Base-by-base conservation (phyloP, 768 basidiomycete genomes). In the Phaeotremella skinneri region DNA sequence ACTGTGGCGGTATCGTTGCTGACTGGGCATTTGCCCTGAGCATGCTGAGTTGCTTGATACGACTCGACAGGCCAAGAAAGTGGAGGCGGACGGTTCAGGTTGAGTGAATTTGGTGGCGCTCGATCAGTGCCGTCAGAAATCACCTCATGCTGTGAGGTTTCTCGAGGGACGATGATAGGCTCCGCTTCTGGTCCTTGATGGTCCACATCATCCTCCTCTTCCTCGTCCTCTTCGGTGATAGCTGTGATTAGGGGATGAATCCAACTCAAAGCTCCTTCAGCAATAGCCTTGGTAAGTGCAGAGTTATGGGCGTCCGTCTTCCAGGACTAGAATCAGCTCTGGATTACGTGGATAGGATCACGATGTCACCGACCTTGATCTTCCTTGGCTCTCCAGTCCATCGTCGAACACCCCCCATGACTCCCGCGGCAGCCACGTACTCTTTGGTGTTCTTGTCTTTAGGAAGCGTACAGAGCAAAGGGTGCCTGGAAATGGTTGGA, bases 301-400 rank as follows among this genome's bases (percentile, higher is more conserved):
- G 63, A 54, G 49, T 67, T 67, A 17, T 63, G 59, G 1, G 70
- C 70, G 30, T 69, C 70, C 13, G 55, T 58, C 70, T 72, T 39
- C 6, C 7, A 21, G 23, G 7, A 26, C 27, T 31, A 21, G 5
- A 27, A 26, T 23, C 53, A 49, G 45, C 47, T 58, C 27, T 13
- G 11, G 29, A 42, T 13, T 23, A 20, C 21, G 32, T 32, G 17
- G 21, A 3, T 11, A 13, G 30, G 21, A 14, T 16, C 27, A 20
- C 26, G 21, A 51, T n/a, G n/a, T n/a, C n/a, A 30, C 67, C 62
- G 2, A 72, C 70, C 59, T 72, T 72, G 32, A 67, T 25, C 45
- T 29, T 51, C 25, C 51, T 54, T 1, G 59, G 50, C 23, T 60
- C 55, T n/a, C 70, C 70, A 4, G 42, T 61, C 63, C 63, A 72